A percentile compares a stretch with the other conserved stretches of the same genome.
Evolutionary conservation across 1,284 basidiomycete species (phyloP).

Genomic region (Albatrellus sp.): DNA sequence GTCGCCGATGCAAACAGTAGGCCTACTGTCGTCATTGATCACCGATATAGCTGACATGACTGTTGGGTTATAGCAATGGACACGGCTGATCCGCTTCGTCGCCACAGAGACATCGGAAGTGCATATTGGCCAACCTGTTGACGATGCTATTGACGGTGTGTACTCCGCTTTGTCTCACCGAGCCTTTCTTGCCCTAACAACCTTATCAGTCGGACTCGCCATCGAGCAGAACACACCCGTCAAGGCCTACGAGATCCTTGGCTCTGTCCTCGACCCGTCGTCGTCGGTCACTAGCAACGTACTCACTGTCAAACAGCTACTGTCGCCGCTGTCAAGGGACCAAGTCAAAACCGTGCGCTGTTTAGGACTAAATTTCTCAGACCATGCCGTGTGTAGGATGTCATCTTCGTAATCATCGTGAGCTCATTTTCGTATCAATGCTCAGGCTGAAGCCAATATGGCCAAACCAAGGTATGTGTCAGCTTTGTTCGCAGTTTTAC

Average conservation of each 20-base stretch:
- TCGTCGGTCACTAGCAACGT: constrained; percentile 49
- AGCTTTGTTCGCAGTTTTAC: constrained; percentile 11
- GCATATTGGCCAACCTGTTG: constrained; percentile 69
- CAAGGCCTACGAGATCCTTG: constrained; percentile 56
- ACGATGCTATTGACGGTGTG: constrained; percentile 54
- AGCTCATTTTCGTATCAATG: not conserved
- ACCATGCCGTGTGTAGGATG: constrained; percentile 49
- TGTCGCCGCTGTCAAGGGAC: constrained; percentile 56
- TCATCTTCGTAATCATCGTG: no score
- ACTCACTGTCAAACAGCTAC: constrained; percentile 57
- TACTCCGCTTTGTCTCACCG: no score
- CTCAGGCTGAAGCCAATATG: constrained; percentile 53
- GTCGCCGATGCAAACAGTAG: no score
- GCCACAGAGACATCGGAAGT: constrained; percentile 64
- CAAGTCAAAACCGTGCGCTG: constrained; percentile 63
- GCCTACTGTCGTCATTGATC: no score
- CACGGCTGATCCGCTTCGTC: constrained; percentile 72
- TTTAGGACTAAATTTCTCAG: constrained; percentile 70
- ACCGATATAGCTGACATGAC: no score
- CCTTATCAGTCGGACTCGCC: constrained; percentile 50
- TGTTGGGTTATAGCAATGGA: constrained; percentile 76
- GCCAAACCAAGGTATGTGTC: constrained; percentile 40
- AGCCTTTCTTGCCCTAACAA: not conserved
- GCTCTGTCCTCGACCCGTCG: constrained; percentile 49
- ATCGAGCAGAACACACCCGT: constrained; percentile 38